These are phyloP conservation scores for Neonectria coccinea DNA, from an alignment of 2,329 filamentous ascomycete species.

Conservation along the genomic window DNA sequence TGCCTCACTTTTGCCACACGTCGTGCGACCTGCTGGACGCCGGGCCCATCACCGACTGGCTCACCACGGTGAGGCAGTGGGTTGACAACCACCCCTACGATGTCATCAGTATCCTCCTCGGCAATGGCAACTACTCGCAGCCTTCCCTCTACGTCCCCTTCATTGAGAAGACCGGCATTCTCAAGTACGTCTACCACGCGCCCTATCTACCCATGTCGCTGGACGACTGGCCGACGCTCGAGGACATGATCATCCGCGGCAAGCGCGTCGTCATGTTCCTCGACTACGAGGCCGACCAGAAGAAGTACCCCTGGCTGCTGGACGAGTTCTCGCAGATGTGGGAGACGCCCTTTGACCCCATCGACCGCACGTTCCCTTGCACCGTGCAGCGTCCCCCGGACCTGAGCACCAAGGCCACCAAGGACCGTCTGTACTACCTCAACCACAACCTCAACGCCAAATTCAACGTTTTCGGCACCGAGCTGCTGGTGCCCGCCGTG, in stretches of 20 bases:
- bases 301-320: constrained; percentile 82
- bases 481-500: constrained; percentile 78
- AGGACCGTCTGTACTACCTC: constrained; percentile 78
- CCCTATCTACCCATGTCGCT: constrained; percentile 76
- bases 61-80: constrained; percentile 78
- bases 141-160: constrained; percentile 73
- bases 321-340: constrained; percentile 91
- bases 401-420: constrained; percentile 65
- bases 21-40: constrained; percentile 84
- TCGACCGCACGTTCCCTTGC: constrained; percentile 77
- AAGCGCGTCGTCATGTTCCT: constrained; percentile 84
- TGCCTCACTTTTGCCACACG: constrained; percentile 84
- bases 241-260: constrained; percentile 76
- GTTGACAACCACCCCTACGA: constrained; percentile 83
- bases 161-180: constrained; percentile 78
- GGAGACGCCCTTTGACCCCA: constrained; percentile 88
- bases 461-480: constrained; percentile 72
- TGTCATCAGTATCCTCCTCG: constrained; percentile 87
- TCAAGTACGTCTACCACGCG: constrained; percentile 79
- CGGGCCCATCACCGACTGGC: constrained; percentile 80
- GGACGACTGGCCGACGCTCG: constrained; percentile 86
- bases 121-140: constrained; percentile 81
- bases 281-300: constrained; percentile 87
- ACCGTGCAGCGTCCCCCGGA: constrained; percentile 80
- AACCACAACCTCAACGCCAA: constrained; percentile 93